Evolutionary conservation across 148 eudicot species (phyloP).

Genomic region (Spergularia marina): DNA sequence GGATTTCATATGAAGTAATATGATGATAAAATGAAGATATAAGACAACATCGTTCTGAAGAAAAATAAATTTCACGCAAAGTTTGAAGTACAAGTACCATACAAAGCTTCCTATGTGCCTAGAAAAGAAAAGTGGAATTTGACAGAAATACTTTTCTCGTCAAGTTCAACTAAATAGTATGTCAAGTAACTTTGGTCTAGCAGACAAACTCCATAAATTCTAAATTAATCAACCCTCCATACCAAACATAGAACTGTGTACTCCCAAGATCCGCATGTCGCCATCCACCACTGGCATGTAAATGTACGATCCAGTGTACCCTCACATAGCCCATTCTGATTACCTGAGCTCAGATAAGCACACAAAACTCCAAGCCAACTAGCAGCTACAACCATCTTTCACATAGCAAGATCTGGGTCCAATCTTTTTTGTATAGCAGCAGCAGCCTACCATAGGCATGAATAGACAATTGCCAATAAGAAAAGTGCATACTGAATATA

Average conservation of each 20-base stretch:
- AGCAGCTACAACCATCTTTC: constrained; percentile 17
- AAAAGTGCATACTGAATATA: background rate
- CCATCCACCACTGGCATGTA: constrained; percentile 2
- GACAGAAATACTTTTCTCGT: background rate
- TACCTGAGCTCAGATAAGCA: background rate
- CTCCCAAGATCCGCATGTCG: background rate
- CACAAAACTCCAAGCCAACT: constrained; percentile 5
- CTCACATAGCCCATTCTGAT: background rate
- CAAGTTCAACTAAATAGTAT: background rate
- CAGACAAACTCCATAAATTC: background rate
- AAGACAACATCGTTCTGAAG: background rate
- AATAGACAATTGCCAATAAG: background rate
- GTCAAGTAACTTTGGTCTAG: background rate
- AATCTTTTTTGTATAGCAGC: constrained; percentile 84
- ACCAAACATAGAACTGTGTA: background rate
- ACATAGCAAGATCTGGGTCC: constrained; percentile 86
- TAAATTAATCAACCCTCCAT: background rate
- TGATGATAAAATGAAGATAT: constrained; percentile 1
- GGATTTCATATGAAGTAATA: background rate
- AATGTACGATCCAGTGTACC: constrained; percentile 3
- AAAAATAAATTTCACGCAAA: background rate
- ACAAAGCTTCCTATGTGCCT: background rate
- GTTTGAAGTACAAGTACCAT: constrained; percentile 8
- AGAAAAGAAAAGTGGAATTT: background rate
- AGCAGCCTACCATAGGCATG: constrained; percentile 56